Conservation (phyloP, 148 eudicot genomes). For the Chenopodium suecicum region DNA sequence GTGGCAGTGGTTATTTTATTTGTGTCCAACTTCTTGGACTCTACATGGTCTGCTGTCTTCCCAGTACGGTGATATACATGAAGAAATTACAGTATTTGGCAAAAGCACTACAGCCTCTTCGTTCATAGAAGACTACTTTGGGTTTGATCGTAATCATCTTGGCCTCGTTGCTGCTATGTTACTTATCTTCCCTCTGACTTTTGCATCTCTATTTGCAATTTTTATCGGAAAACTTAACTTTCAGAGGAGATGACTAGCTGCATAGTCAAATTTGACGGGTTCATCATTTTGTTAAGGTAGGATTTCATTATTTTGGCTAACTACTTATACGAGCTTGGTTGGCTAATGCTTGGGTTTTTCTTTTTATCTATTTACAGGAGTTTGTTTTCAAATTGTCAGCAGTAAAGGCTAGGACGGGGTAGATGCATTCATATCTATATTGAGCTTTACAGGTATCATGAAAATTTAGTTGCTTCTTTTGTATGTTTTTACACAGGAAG, state of each 20-base stretch:
- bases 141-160: conserved; percentile 48
- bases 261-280: not conserved
- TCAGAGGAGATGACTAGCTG: conserved; percentile 55
- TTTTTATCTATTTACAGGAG: not conserved
- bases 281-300: not conserved
- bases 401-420: not conserved
- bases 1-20: conserved; percentile 76
- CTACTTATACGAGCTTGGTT: not conserved
- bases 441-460: no score
- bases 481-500: no score
- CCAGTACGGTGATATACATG: conserved; percentile 65
- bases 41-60: conserved; percentile 59
- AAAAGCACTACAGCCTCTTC: conserved; percentile 38
- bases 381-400: not conserved
- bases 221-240: conserved; percentile 67
- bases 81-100: conserved; percentile 43
- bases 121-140: conserved; percentile 62
- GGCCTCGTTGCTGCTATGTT: conserved; percentile 50
- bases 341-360: not conserved
- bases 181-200: conserved; percentile 47
- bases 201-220: conserved; percentile 57
- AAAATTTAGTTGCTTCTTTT: no score
- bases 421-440: not conserved
- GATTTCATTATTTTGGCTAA: not conserved
- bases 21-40: conserved; percentile 67